phyloP scores from a whole-genome alignment of 805 yeast genomes.

The Lipomyces oligophaga region DNA sequence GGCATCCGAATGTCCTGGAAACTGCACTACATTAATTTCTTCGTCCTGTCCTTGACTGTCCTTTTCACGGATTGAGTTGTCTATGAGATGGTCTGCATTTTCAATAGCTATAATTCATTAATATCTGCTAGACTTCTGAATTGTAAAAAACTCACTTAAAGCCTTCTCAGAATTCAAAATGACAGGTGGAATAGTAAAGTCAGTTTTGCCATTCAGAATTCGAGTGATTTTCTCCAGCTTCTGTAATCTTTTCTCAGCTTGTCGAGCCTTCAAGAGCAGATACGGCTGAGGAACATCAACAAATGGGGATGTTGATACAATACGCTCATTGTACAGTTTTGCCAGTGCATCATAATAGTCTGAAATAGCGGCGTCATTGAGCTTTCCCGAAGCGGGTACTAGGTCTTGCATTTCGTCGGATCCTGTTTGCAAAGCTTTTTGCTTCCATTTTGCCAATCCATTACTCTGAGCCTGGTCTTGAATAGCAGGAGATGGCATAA shows the following conservation, averaged over 20 bases:
- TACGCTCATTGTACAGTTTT: slow-evolving; percentile 45
- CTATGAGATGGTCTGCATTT: not conserved
- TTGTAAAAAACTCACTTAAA: slow-evolving; percentile 2
- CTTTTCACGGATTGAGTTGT: not conserved
- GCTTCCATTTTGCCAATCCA: not conserved
- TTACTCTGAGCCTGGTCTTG: not conserved
- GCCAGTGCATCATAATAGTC: slow-evolving; percentile 36
- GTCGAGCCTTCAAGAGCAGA: slow-evolving; percentile 52
- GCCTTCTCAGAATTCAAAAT: slow-evolving; percentile 2
- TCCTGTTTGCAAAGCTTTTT: not conserved
- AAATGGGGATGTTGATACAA: slow-evolving; percentile 80
- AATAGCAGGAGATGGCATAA: slow-evolving; percentile 32
- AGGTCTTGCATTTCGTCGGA: not conserved
- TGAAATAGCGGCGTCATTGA: slow-evolving; percentile 4
- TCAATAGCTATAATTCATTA: not conserved
- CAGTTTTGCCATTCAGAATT: no score
- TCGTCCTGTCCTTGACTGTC: not conserved
- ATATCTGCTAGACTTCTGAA: no score
- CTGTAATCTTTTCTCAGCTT: slow-evolving; percentile 42
- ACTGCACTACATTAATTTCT: no score
- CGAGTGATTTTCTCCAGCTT: slow-evolving; percentile 34
- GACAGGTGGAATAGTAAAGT: no score
- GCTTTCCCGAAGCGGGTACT: not conserved
- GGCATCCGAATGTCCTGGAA: no score
- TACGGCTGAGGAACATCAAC: slow-evolving; percentile 71